Evolutionary conservation across 2,329 filamentous ascomycete genomes (phyloP), one percentile per base, ranked within the genome.

Genomic region (Metarhizium rileyi): DNA sequence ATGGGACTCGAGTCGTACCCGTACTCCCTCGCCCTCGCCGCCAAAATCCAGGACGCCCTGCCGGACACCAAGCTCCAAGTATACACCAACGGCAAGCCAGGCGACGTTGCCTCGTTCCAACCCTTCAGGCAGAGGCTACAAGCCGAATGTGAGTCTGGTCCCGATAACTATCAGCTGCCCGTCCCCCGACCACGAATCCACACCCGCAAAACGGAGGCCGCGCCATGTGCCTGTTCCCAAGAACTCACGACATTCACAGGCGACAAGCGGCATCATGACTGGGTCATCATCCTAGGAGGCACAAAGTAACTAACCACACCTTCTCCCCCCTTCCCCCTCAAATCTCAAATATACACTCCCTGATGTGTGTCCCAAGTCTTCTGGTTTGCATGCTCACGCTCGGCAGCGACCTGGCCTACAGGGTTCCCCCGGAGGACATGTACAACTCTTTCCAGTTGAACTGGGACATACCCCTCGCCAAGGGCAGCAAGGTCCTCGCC

Each of bases 241-340:
- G n/a, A 35, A 16, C 8, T 36, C 10, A 44, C 41, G 12, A 28
- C 9, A 12, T n/a, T 8, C 35, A n/a, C 27, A 64, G 62, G 57
- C 49, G 45, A 55, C n/a, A 53, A 51, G 27, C 52, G 53, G 4
- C 50, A 53, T 1, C 81, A 69, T 55, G 77, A 84, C 67, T 85
- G 80, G 78, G 73, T 77, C 14, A 73, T 86, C 28, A 63, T 84
- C 4, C 71, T 86, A 2, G 81, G 78, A 8, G 82, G 81, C 2
- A 84, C 81, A 45, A 86, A 85, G 69, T 76, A 65, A n/a, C n/a
- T n/a, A n/a, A n/a, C n/a, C 47, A 26, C 22, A 36, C 36, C n/a
- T 14, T 28, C 8, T 25, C 33, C 18, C 14, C 10, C 16, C 8
- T 26, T 38, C 35, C 9, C 28, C 5, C 20, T 8, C 14, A 10